Evolutionary conservation across 371 early-diverging fungal species (phyloP).

Genomic region (Parasitella parasitica): DNA sequence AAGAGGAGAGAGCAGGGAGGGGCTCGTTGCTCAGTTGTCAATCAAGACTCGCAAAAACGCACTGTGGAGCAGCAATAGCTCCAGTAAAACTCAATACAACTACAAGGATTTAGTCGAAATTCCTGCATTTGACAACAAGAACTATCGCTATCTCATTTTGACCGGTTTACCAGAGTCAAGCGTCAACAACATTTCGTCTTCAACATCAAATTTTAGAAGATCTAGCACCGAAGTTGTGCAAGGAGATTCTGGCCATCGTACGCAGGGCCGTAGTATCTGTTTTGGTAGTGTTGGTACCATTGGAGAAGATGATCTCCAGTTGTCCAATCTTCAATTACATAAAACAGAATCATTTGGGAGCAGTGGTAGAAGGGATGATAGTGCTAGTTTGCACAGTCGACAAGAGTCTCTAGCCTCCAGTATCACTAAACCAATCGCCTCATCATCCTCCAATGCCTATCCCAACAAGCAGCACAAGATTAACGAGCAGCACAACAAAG

Average conservation of each 20-base stretch:
- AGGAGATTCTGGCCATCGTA: background rate
- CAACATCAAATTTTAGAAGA: constrained; percentile 29
- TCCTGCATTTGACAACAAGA: constrained; percentile 8
- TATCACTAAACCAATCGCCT: constrained; percentile 23
- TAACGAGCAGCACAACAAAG: background rate
- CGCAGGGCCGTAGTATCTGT: background rate
- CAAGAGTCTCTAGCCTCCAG: constrained; percentile 42
- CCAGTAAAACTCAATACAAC: background rate
- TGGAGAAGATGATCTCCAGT: constrained; percentile 8
- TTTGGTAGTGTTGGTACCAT: background rate
- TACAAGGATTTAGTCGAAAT: constrained; percentile 1
- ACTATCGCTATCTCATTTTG: constrained; percentile 46
- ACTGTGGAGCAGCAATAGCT: background rate
- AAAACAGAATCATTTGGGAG: background rate
- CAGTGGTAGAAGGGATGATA: constrained; percentile 25
- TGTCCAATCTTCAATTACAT: background rate
- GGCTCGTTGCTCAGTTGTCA: background rate
- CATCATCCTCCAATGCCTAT: constrained; percentile 2
- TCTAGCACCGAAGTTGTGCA: constrained; percentile 36
- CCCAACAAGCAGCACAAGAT: constrained; percentile 1
- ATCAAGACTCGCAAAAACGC: background rate
- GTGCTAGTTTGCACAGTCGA: constrained; percentile 29
- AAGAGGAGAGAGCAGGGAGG: background rate
- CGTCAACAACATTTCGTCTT: constrained; percentile 25
- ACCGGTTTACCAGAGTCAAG: constrained; percentile 56